Evolutionary conservation across 441 rosid species (phyloP).

Genomic region (Melastoma candidum): DNA sequence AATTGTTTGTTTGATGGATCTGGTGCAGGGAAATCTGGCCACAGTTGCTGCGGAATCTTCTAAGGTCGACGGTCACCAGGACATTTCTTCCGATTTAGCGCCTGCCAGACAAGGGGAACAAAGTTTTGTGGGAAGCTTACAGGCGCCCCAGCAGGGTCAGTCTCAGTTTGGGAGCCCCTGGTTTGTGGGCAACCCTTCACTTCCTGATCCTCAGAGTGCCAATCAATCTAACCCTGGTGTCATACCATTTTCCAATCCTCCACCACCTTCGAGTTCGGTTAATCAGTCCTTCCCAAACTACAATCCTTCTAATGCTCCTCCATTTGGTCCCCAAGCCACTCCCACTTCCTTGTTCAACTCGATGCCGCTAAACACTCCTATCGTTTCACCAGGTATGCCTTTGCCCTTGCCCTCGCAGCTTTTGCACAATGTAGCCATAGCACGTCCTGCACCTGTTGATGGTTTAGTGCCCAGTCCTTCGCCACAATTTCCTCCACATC

Average conservation of each 20-base stretch:
- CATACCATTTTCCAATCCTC: slow-evolving; percentile 21
- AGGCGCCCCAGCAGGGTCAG: slow-evolving; percentile 38
- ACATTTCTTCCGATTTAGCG: slow-evolving; percentile 21
- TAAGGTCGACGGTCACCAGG: slow-evolving; percentile 28
- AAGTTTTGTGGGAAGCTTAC: slow-evolving; percentile 19
- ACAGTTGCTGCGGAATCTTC: slow-evolving; percentile 22
- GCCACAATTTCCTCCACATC: slow-evolving; percentile 28
- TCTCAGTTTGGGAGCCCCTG: slow-evolving; percentile 39
- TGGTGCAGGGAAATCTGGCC: slow-evolving; percentile 46
- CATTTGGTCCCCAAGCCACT: slow-evolving; percentile 39
- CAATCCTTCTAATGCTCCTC: slow-evolving; percentile 28
- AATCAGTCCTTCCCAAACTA: slow-evolving; percentile 23
- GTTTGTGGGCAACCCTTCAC: slow-evolving; percentile 24
- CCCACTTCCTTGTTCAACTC: slow-evolving; percentile 29
- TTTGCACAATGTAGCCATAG: slow-evolving; percentile 24
- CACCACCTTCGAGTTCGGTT: slow-evolving; percentile 28
- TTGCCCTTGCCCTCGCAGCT: slow-evolving; percentile 20
- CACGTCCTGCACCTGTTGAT: slow-evolving; percentile 24
- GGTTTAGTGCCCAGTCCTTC: slow-evolving; percentile 32
- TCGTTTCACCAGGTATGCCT: slow-evolving; percentile 19
- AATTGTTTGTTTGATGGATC: slow-evolving; percentile 1
- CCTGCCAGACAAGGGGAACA: slow-evolving; percentile 27
- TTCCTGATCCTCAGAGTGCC: slow-evolving; percentile 12
- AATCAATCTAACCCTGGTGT: slow-evolving; percentile 22
- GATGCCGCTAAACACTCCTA: slow-evolving; percentile 25